A percentile compares a stretch with the other conserved stretches of the same genome.
Conservation (phyloP, 306 rosid species). For the Rosa persica region DNA sequence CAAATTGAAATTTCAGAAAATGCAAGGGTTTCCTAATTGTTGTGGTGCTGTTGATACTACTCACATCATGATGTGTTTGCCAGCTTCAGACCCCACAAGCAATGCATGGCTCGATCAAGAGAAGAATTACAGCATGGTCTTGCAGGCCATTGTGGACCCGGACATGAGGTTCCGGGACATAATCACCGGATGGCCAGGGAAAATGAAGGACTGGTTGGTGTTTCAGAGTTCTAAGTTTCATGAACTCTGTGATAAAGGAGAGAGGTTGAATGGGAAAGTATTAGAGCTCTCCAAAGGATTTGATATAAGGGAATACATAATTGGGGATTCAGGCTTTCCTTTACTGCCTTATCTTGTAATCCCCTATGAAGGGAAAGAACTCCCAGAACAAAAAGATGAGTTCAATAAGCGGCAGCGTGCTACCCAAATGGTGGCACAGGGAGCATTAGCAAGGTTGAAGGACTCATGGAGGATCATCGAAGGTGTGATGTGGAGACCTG, state of each 20-base stretch:
- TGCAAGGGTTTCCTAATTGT: conserved; percentile 79
- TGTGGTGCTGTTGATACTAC: conserved; percentile 74
- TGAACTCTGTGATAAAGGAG: conserved; percentile 61
- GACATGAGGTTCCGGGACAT: conserved; percentile 83
- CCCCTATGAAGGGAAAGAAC: conserved; percentile 76
- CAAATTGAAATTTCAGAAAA: conserved; percentile 70
- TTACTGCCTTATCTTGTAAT: conserved; percentile 70
- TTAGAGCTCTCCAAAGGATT: conserved; percentile 47
- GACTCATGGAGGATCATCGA: conserved; percentile 86
- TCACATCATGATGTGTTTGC: conserved; percentile 72
- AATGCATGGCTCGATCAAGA: conserved; percentile 79
- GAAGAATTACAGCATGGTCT: conserved; percentile 82
- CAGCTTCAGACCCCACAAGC: conserved; percentile 57
- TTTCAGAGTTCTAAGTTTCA: conserved; percentile 66
- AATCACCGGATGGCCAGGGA: conserved; percentile 87
- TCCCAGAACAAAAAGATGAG: conserved; percentile 44
- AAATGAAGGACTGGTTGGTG: conserved; percentile 61
- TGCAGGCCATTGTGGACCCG: conserved; percentile 89
- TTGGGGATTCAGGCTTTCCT: conserved; percentile 87
- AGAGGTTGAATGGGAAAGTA: conserved; percentile 62
- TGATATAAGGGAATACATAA: conserved; percentile 68
- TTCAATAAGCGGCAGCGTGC: conserved; percentile 65
- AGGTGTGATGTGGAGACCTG: conserved; percentile 96
- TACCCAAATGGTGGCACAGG: conserved; percentile 65
- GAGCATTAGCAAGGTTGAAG: conserved; percentile 73